Conservation (phyloP, 768 basidiomycete genomes). For the Megacollybia marginata region DNA sequence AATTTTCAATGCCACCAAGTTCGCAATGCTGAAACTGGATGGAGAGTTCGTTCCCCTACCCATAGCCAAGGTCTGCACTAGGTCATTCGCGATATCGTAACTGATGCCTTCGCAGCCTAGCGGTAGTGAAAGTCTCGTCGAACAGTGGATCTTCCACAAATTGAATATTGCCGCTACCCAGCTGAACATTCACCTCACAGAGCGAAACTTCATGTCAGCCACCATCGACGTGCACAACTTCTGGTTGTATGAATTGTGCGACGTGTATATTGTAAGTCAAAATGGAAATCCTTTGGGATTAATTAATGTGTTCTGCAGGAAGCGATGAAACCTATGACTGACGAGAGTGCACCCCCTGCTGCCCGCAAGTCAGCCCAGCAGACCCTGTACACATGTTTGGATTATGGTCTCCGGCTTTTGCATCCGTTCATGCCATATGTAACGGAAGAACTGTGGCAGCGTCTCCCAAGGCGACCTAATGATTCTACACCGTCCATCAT, state of each 20-base stretch:
- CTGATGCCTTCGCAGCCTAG: conserved; percentile 49
- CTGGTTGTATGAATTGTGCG: conserved; percentile 99
- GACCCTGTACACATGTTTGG: conserved; percentile 92
- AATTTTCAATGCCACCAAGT: conserved; percentile 98
- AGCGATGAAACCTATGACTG: conserved; percentile 98
- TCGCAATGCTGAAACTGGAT: conserved; percentile 97
- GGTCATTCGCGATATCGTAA: background rate
- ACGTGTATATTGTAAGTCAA: conserved; percentile 85
- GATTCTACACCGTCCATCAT: conserved; percentile 85
- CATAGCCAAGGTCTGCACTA: conserved; percentile 49
- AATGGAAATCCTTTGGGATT: background rate
- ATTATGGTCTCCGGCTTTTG: conserved; percentile 79
- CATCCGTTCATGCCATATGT: conserved; percentile 99
- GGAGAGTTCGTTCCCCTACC: conserved; percentile 71
- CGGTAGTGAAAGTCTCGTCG: conserved; percentile 85
- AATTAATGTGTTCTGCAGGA: conserved; percentile 45
- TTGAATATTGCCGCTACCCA: conserved; percentile 75
- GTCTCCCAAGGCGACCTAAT: conserved; percentile 77
- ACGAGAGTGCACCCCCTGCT: conserved; percentile 55
- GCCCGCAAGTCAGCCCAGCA: conserved; percentile 84
- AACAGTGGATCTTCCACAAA: conserved; percentile 93
- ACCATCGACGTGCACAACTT: conserved; percentile 84
- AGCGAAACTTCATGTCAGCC: conserved; percentile 90
- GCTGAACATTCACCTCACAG: conserved; percentile 65
- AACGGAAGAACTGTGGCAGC: conserved; percentile 98